Evolutionary conservation across 805 yeast species (phyloP), one percentile per base, ranked within the genome.

Genomic region (Cyberlindnera galapagoensis): DNA sequence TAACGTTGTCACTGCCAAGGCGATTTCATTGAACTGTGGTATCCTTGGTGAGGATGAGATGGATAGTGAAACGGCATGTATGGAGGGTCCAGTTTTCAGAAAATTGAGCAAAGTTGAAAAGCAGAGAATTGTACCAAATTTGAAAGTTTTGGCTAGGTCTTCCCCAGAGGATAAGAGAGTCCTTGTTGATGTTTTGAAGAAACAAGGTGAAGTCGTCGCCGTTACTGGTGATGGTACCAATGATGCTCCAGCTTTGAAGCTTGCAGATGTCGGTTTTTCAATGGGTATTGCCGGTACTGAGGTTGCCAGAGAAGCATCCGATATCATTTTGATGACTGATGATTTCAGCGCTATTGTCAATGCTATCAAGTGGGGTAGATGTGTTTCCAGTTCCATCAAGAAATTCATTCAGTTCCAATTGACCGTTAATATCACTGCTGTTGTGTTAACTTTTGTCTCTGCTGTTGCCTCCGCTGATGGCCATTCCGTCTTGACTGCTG

Each of bases 221-320:
- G 97, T 90, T 21, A 92, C 99, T 23, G 99, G 98, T 54, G 99
- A 92, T 57, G 99, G 99, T 60, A 90, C 97, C 7, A 92, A 92
- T 57, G 99, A 92, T 68, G 98, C 97, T 0, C 97, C 97, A 11
- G 97, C 98, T 4, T 70, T 92, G 52, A 86, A 90, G 52, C 67
- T 88, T 38, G 99, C 98, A 0, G 97, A 92, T 61, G 95, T 92
- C 37, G 99, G 99, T 2, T 90, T 92, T 54, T 84, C 97, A 3
- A 92, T 92, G 99, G 99, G 99, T 44, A 85, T 88, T 39, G 72
- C 95, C 7, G 99, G 99, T 44, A 92, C 98, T 3, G 99, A 92
- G 60, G 97, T 92, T 40, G 98, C 99, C 8, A 76, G 96, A 57
- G 99, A 92, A 56, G 98, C 98, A 7, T 84, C 90, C 8, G 95